Base-by-base conservation (phyloP, 805 yeast species). In the Martiniozyma abietophila region DNA sequence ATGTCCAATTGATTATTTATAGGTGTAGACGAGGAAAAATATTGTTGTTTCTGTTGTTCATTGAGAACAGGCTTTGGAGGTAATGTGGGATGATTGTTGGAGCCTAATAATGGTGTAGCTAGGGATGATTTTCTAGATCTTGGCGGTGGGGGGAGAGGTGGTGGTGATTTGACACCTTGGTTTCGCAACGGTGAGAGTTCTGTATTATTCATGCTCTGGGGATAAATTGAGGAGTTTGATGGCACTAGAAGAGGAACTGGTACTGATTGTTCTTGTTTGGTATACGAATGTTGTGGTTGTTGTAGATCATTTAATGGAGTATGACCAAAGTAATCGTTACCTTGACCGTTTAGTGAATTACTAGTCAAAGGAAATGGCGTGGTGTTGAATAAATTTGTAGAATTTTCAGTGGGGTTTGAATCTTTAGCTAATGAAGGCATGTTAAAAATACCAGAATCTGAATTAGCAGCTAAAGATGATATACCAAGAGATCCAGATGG, bases 121-220 rank as follows among this genome's bases (percentile, higher is more conserved):
- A 49, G 42, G 2, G 56, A 50, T n/a, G 34, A 31, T 31, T 51
- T 52, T 25, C 56, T 41, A 1, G 53, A 40, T 24, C 51, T 41
- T 5, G 58, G 56, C n/a, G 55, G 56, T 6, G 54, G 56, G 11
- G 56, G 56, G 6, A 54, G 53, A 4, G 54, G 42, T 18, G 46
- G 35, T 5, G 46, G 24, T 2, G 48, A 43, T 1, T 34, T 16
- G 2, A 42, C 33, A 4, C 46, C n/a, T n/a, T n/a, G n/a, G n/a
- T n/a, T n/a, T n/a, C n/a, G n/a, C n/a, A n/a, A n/a, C n/a, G n/a
- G n/a, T n/a, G n/a, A n/a, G n/a, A n/a, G n/a, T n/a, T n/a, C n/a
- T n/a, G n/a, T n/a, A n/a, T n/a, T n/a, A n/a, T n/a, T n/a, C n/a
- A 30, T 27, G 46, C 46, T 16, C 52, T 36, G 1, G n/a, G n/a